A percentile compares a stretch with the other conserved stretches of the same genome.
These are phyloP conservation scores for Pseudonitzschia delicatissima DNA, from an alignment of 108 stramenopile species.

Conservation along the genomic window DNA sequence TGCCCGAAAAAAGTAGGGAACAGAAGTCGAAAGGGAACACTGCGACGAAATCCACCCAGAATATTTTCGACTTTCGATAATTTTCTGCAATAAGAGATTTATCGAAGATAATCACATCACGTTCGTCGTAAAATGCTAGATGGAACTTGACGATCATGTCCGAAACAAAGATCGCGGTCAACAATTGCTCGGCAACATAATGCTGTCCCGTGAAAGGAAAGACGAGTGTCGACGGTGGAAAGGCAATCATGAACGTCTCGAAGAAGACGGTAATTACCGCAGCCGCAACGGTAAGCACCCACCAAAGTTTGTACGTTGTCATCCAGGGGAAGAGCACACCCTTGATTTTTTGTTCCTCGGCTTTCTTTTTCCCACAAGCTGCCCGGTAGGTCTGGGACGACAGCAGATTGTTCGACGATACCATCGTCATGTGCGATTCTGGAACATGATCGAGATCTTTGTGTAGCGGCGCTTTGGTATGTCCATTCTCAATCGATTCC, in stretches of 20 bases:
- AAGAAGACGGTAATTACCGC: constrained; percentile 57
- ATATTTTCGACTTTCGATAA: constrained; percentile 35
- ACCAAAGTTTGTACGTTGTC: constrained; percentile 46
- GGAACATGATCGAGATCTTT: too few relatives aligned
- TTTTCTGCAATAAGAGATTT: constrained; percentile 39
- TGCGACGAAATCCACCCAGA: constrained; percentile 57
- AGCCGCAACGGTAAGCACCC: constrained; percentile 41
- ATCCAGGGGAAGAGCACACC: constrained; percentile 33
- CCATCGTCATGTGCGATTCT: too few relatives aligned
- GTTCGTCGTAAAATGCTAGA: constrained; percentile 50
- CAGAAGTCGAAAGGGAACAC: constrained; percentile 58
- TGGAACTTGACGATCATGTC: constrained; percentile 62
- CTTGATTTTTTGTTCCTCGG: constrained; percentile 12
- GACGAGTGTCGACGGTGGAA: constrained; percentile 6
- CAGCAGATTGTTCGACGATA: too few relatives aligned
- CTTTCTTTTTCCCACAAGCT: constrained; percentile 2
- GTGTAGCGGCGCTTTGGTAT: too few relatives aligned
- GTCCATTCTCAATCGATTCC: too few relatives aligned
- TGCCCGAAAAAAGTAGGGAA: constrained; percentile 34
- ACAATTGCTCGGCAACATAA: constrained; percentile 26
- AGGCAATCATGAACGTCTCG: constrained; percentile 48
- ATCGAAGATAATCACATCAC: constrained; percentile 30
- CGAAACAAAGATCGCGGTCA: constrained; percentile 39
- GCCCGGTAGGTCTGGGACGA: constrained; percentile 1
- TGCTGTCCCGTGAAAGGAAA: background rate